Base-by-base conservation (phyloP, 805 yeast species). In the Lipomyces spencermartinsiae region DNA sequence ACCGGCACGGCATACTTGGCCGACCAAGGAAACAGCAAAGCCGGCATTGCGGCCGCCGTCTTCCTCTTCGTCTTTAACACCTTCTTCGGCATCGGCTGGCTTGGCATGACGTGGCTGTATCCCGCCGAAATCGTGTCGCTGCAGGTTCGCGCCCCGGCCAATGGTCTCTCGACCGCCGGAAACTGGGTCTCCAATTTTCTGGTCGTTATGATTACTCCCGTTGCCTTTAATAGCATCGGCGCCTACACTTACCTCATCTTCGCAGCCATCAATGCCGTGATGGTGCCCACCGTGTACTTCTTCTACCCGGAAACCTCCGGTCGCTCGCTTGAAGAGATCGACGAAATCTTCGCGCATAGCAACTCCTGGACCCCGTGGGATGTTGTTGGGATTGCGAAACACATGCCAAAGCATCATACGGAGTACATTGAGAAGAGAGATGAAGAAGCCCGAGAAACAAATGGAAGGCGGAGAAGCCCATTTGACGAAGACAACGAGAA, bases 281-380 rank as follows among this genome's bases (percentile, higher is more conserved):
- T 86, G 79, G 73, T 82, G 33, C 83, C 82, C 67, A 83, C 78
- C 73, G 75, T 69, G 57, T 83, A 75, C 67, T 78, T 83, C 71
- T 85, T 84, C 73, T 85, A 82, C 81, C 91, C 90, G 39, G 91
- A 87, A 74, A 87, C 91, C 33, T 85, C 82, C 70, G 89, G 88
- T 39, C 81, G 83, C 74, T 80, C 87, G 68, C 82, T 87, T 77
- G 90, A 87, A 77, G 88, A 86, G 75, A 85, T 86, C 73, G 78
- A 80, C 56, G 72, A 73, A 58, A 71, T 80, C 16, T 80, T 79
- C 65, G 67, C 46, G 37, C 10, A 19, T 4, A 19, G 59, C 51
- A 46, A 61, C 9, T 9, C 29, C 19, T n/a, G 22, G 33, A 55
- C 34, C 4, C 63, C 64, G 9, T 64, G 64, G 61, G 62, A 57